These are phyloP conservation scores for Nemania sp. DNA, from an alignment of 2,329 filamentous ascomycete genomes.

Conservation along the genomic window DNA sequence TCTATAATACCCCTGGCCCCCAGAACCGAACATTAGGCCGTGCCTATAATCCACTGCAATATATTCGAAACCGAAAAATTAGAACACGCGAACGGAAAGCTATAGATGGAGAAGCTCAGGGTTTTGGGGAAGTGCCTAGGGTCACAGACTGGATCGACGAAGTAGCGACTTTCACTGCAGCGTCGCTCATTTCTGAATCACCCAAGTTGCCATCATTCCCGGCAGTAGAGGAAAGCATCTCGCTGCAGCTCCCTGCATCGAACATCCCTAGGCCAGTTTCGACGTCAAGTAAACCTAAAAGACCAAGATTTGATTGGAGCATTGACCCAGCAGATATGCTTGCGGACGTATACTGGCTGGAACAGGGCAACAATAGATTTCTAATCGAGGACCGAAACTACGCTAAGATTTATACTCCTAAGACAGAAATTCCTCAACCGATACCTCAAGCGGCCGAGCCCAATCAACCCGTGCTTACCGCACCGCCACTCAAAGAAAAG, in stretches of 20 bases:
- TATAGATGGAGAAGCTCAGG: conserved; percentile 79
- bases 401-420: conserved; percentile 73
- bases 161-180: conserved; percentile 64
- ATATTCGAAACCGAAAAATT: conserved; percentile 89
- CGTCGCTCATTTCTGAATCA: conserved; percentile 51
- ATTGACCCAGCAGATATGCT: conserved; percentile 86
- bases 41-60: conserved; percentile 90
- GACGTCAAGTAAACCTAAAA: conserved; percentile 69
- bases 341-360: conserved; percentile 91
- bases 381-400: conserved; percentile 85
- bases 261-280: conserved; percentile 58
- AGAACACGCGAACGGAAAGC: conserved; percentile 80
- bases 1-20: conserved; percentile 50
- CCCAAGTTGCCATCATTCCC: conserved; percentile 61
- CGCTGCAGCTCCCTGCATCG: conserved; percentile 53
- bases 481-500: conserved; percentile 33
- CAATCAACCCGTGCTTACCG: conserved; percentile 24
- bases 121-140: conserved; percentile 78
- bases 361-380: conserved; percentile 82
- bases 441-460: conserved; percentile 39
- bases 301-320: conserved; percentile 86
- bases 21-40: conserved; percentile 67
- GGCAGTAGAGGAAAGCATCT: conserved; percentile 58
- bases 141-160: conserved; percentile 83
- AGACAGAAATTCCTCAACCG: conserved; percentile 34